Evolutionary conservation across 2,329 filamentous ascomycete genomes (phyloP), one percentile per base, ranked within the genome.

Genomic region (Fusarium sp.): DNA sequence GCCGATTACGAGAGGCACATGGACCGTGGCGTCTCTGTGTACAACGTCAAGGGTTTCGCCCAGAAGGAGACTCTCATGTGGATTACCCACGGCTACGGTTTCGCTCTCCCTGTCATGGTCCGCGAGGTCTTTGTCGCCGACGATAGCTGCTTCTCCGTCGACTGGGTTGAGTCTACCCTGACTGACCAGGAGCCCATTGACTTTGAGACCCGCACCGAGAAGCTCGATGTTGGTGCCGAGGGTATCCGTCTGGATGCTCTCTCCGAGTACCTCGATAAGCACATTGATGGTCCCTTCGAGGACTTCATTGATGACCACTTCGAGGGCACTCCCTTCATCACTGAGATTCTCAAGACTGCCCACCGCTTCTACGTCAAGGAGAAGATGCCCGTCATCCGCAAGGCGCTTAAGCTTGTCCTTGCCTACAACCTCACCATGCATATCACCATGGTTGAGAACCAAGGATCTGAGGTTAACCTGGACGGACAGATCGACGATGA

Each of bases 281-380:
- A 98, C 84, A 94, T 98, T 71, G 95, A 98, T 78, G 92, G 92
- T 45, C 93, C 93, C 65, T 98, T 98, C 79, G 95, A 98, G 85
- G 91, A 93, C 73, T 98, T 98, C 79, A 94, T 98, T 65, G 94
- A 98, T 76, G 94, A 98, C 80, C 96, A 98, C 85, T 98, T 98
- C 77, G 95, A 97, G 82, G 96, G 95, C 63, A 98, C 96, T 3
- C 94, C 93, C 24, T 98, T 98, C 86, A 89, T 98, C 80, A 98
- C 95, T 6, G 94, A 98, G 84, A 96, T 98, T 79, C 89, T 98
- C 79, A 98, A 98, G 90, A 98, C 95, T 1, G 95, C 94, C 9
- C 95, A 97, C 85, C 94, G 94, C 80, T 98, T 93, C 86, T 98
- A 97, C 85, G 89, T 90, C 83, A 95, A 95, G 83, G 94, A 96